Evolutionary conservation across 805 yeast species (phyloP).

Genomic region (Danielozyma ontarioensis): DNA sequence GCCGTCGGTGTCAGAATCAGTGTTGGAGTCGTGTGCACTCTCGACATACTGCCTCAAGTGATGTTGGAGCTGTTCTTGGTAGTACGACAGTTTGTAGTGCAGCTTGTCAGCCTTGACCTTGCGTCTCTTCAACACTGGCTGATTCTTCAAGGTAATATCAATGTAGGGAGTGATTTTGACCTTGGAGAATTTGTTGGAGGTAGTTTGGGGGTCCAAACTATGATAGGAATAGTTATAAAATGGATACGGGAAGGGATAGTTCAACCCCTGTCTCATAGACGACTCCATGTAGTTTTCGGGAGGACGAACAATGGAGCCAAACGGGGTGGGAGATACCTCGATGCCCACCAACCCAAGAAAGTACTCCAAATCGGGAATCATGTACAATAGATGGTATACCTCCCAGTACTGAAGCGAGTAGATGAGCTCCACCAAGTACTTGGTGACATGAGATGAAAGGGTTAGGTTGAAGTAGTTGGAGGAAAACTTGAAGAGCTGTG

Average conservation of each 20-base stretch:
- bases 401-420: constrained; percentile 41
- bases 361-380: constrained; percentile 27
- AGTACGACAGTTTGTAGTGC: constrained; percentile 1
- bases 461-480: constrained; percentile 33
- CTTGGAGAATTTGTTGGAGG: constrained; percentile 18
- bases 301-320: constrained; percentile 35
- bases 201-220: constrained; percentile 22
- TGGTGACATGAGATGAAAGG: constrained; percentile 35
- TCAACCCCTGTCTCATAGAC: constrained; percentile 35
- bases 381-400: constrained; percentile 32
- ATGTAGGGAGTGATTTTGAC: constrained; percentile 30
- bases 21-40: constrained; percentile 2
- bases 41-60: constrained; percentile 1
- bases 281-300: constrained; percentile 33
- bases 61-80: constrained; percentile 1
- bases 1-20: constrained; percentile 4
- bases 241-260: constrained; percentile 42
- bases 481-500: constrained; percentile 21
- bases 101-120: neutral
- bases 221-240: constrained; percentile 42
- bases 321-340: constrained; percentile 29
- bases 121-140: constrained; percentile 4
- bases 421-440: constrained; percentile 32
- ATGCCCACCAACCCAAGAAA: constrained; percentile 30
- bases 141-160: constrained; percentile 28